Base-by-base conservation (phyloP, 2,329 filamentous ascomycete genomes). In the Fusarium siculi region DNA sequence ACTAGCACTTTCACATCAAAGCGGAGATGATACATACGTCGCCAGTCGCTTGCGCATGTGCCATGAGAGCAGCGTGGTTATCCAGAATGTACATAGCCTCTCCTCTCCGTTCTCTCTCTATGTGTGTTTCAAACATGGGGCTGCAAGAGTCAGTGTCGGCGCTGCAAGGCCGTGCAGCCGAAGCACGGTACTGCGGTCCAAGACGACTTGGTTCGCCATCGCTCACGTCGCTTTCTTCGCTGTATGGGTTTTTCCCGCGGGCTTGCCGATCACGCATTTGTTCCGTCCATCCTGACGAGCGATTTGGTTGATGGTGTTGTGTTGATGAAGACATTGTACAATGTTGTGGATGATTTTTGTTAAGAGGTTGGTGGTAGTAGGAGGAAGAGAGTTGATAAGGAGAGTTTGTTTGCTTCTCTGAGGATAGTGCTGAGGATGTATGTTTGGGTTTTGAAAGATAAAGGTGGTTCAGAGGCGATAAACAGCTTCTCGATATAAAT, bases 261-360 rank as follows among this genome's bases (percentile, higher is more conserved):
- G 89, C 87, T 78, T 91, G 89, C 10, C 84, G 84, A 77, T 91
- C 88, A 75, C 87, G 87, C 87, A 88, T 88, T 66, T 83, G 79
- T 25, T 82, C 72, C 1, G 87, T 88, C 79, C 88, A 87, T 57
- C 74, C 71, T 63, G 72, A 54, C 58, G 63, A 57, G 60, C 36
- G 82, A 40, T 42, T 42, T 44, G 34, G 37, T 54, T 69, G 40
- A 44, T 62, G 89, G 91, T 78, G 60, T 44, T 74, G 63, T 53
- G 71, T 69, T 46, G 71, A 68, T 30, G 72, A 73, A 53, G 72
- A 62, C 68, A 74, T 74, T 23, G 40, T 40, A 32, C 32, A 32
- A 32, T 32, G 44, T 32, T 52, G 18, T 63, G 65, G 30, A 47
- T 61, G 36, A 15, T 37, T n/a, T 28, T 19, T n/a, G 37, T 34